Evolutionary conservation across 2,329 filamentous ascomycete species (phyloP).

Genomic region (Berkeleyomyces basicola): DNA sequence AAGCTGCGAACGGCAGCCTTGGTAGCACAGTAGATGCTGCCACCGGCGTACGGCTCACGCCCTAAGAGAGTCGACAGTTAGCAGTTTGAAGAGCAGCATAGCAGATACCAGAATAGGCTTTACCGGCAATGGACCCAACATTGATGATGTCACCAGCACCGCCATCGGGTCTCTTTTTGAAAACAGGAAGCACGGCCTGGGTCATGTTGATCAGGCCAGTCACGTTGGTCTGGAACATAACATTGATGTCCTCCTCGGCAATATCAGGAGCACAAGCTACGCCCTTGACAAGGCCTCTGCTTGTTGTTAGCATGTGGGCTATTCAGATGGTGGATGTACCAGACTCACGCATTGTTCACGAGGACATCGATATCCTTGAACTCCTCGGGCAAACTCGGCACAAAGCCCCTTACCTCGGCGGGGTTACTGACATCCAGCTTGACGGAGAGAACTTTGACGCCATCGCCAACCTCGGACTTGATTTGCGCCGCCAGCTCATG

Average conservation of each 20-base stretch:
- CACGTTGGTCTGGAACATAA: slow-evolving; percentile 89
- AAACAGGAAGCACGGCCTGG: slow-evolving; percentile 71
- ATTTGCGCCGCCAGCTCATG: slow-evolving; percentile 65
- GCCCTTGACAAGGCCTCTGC: slow-evolving; percentile 73
- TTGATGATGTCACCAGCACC: slow-evolving; percentile 91
- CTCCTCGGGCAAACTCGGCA: slow-evolving; percentile 57
- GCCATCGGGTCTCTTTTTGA: slow-evolving; percentile 57
- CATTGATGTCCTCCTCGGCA: slow-evolving; percentile 58
- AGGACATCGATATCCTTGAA: slow-evolving; percentile 75
- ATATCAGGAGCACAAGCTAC: slow-evolving; percentile 77
- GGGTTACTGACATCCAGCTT: slow-evolving; percentile 77
- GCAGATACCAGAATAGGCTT: background rate
- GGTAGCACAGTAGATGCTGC: slow-evolving; percentile 82
- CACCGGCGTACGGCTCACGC: slow-evolving; percentile 68
- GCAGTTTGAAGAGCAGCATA: background rate
- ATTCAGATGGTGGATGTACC: background rate
- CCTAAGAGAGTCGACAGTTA: slow-evolving; percentile 22
- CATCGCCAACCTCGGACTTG: slow-evolving; percentile 54
- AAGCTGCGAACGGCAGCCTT: slow-evolving; percentile 80
- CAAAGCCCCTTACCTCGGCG: slow-evolving; percentile 55
- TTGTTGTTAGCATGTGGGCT: slow-evolving; percentile 13
- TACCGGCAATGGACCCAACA: slow-evolving; percentile 70
- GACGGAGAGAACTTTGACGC: slow-evolving; percentile 66
- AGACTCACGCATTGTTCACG: slow-evolving; percentile 82
- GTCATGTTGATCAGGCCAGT: slow-evolving; percentile 94